Base-by-base conservation (phyloP, 352 stramenopile genomes). In the Globisporangium nodosum region DNA sequence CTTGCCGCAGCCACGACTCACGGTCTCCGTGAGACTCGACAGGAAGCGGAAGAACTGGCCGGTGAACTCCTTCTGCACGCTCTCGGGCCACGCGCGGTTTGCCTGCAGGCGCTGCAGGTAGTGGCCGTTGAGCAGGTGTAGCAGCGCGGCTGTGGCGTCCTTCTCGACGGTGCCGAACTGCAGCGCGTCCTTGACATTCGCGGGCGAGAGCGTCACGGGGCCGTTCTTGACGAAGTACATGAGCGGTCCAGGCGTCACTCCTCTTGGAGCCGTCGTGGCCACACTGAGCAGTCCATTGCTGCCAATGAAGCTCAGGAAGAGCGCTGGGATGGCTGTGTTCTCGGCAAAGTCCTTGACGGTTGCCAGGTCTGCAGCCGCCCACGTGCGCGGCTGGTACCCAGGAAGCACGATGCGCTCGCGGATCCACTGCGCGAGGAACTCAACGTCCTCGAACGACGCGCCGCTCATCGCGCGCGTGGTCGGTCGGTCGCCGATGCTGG, bases 11-110 rank as follows among this genome's bases (percentile, higher is more conserved):
- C 75, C 75, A 53, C 90, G 86, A 73, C 92, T 96, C 43, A 95
- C 83, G 0, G 90, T 96, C 71, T 98, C 90, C 1, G 92, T 98
- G n/a, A 98, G 73, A 24, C 85, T 93, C 27, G 90, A 96, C 90
- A 98, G 97, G 73, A 98, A 98, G 43, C 88, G 81, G 66, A 96
- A 97, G 58, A 97, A 96, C 64, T 98, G 92, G 5, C 87, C 87
- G 6, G 87, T 94, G 48, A 98, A 94, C 59, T 98, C 94, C 59
- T 97, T 97, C 57, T 94, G 86, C 35, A 98, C 87, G 60, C 88
- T 97, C 69, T 98, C 94, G 13, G 93, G 90, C 90, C 90, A 97
- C 61, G 86, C 69, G 37, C 73, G 84, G 63, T 94, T 92, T 37
- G 74, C 67, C 54, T 92, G 84, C 27, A 95, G 69, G 8, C 84